A percentile compares a stretch with the other conserved stretches of the same genome.
Conservation (phyloP, 2,329 filamentous ascomycete genomes). For the Colletotrichum trifolii region DNA sequence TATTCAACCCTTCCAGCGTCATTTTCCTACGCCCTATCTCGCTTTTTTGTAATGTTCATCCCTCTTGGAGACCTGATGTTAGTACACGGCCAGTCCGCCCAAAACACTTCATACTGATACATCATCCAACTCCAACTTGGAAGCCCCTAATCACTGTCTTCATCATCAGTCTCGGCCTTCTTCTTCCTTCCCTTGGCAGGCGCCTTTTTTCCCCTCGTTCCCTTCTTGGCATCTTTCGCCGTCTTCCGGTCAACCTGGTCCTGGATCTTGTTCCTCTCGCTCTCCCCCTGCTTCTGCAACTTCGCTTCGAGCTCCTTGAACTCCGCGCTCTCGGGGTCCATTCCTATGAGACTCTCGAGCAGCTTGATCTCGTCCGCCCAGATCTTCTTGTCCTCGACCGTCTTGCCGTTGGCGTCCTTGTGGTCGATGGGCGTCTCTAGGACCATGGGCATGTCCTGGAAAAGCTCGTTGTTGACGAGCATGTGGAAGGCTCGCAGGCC, state of each 20-base stretch:
- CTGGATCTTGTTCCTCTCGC: constrained; percentile 79
- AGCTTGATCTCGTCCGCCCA: constrained; percentile 97
- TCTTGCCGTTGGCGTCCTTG: constrained; percentile 72
- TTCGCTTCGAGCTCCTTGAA: constrained; percentile 74
- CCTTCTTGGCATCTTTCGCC: constrained; percentile 65
- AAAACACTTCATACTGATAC: constrained; percentile 21
- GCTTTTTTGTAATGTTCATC: too few relatives aligned
- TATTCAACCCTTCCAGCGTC: too few relatives aligned
- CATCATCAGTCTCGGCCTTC: constrained; percentile 47
- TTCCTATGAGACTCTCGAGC: constrained; percentile 86
- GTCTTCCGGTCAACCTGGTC: constrained; percentile 82
- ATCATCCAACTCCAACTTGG: constrained; percentile 18
- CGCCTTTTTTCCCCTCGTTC: constrained; percentile 46
- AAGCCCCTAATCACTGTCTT: constrained; percentile 44
- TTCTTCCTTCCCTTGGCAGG: constrained; percentile 49
- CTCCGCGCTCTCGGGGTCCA: constrained; percentile 79
- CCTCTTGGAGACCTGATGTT: too few relatives aligned
- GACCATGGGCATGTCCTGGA: constrained; percentile 87
- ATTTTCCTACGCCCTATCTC: too few relatives aligned
- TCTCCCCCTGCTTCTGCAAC: constrained; percentile 74
- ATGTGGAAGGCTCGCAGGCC: constrained; percentile 91
- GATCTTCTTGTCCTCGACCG: constrained; percentile 80
- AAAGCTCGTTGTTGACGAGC: constrained; percentile 83
- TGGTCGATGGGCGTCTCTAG: constrained; percentile 94
- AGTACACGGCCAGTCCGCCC: too few relatives aligned